Evolutionary conservation across 2,329 filamentous ascomycete species (phyloP).

Genomic region (Neofusicoccum sp.): DNA sequence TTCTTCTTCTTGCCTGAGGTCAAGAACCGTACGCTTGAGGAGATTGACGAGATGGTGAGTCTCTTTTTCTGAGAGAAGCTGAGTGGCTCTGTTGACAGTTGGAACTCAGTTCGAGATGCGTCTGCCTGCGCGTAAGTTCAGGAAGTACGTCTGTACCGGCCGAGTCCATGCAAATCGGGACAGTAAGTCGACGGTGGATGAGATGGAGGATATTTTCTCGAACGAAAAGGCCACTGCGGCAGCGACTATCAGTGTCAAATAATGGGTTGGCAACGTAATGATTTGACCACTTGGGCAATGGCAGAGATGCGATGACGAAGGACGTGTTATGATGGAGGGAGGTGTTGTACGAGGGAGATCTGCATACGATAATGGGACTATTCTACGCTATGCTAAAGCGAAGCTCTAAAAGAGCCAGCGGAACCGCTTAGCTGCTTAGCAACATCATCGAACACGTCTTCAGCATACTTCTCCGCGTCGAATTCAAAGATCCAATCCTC

Average conservation of each 20-base stretch:
- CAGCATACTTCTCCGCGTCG: constrained; percentile 14
- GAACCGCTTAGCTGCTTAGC: constrained; percentile 27
- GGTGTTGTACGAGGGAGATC: too few species aligned
- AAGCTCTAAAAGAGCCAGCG: not conserved
- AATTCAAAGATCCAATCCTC: constrained; percentile 16
- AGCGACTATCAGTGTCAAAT: not conserved
- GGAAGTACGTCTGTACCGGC: constrained; percentile 35
- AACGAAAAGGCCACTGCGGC: constrained; percentile 28
- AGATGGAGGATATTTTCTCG: constrained; percentile 23
- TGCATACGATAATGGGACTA: not conserved
- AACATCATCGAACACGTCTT: constrained; percentile 26
- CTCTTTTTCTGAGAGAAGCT: not conserved
- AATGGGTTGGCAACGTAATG: not conserved
- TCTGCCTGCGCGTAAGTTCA: constrained; percentile 34
- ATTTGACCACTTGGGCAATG: not conserved
- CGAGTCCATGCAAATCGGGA: not conserved
- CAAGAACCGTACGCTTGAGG: constrained; percentile 44
- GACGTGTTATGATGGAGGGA: too few species aligned
- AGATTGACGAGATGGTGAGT: constrained; percentile 35
- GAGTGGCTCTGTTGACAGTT: too few species aligned
- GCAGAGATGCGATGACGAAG: too few species aligned
- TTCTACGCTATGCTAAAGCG: not conserved
- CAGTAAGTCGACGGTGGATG: constrained; percentile 24
- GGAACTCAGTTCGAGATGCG: constrained; percentile 29
- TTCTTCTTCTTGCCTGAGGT: constrained; percentile 38